Conservation (phyloP, 2,329 filamentous ascomycete genomes). For the Fusarium algeriense region DNA sequence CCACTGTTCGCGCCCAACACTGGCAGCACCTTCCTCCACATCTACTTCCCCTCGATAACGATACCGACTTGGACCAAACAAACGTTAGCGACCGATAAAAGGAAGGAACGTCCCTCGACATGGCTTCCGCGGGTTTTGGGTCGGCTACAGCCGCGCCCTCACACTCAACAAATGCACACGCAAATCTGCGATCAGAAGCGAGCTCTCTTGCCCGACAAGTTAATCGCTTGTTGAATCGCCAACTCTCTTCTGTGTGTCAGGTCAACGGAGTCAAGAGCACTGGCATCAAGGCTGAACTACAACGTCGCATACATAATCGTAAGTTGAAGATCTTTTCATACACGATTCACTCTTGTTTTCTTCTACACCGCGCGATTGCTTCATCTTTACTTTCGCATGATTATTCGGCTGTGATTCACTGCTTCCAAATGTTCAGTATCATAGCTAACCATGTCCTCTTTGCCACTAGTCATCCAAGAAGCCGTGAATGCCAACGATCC, state of each 20-base stretch:
- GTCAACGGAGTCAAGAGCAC: constrained; percentile 80
- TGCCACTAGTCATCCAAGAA: constrained; percentile 57
- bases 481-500: constrained; percentile 54
- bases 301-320: constrained; percentile 83
- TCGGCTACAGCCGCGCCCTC: constrained; percentile 32
- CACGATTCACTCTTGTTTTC: neutral
- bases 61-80: constrained; percentile 10
- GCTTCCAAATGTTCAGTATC: neutral
- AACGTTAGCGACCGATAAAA: constrained; percentile 11
- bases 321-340: constrained; percentile 56
- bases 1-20: constrained; percentile 19
- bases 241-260: constrained; percentile 82
- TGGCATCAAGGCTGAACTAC: constrained; percentile 87
- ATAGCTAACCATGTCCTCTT: constrained; percentile 25
- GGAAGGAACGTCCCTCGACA: constrained; percentile 34
- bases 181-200: constrained; percentile 58
- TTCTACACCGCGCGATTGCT: neutral
- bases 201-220: constrained; percentile 59
- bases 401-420: neutral
- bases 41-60: constrained; percentile 1
- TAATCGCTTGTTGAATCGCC: constrained; percentile 65
- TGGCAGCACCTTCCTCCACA: constrained; percentile 29
- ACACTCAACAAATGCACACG: constrained; percentile 24
- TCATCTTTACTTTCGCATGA: neutral
- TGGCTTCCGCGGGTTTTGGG: constrained; percentile 45